These are phyloP conservation scores for Colletotrichum navitas DNA, from an alignment of 2,329 filamentous ascomycete species.

Conservation along the genomic window DNA sequence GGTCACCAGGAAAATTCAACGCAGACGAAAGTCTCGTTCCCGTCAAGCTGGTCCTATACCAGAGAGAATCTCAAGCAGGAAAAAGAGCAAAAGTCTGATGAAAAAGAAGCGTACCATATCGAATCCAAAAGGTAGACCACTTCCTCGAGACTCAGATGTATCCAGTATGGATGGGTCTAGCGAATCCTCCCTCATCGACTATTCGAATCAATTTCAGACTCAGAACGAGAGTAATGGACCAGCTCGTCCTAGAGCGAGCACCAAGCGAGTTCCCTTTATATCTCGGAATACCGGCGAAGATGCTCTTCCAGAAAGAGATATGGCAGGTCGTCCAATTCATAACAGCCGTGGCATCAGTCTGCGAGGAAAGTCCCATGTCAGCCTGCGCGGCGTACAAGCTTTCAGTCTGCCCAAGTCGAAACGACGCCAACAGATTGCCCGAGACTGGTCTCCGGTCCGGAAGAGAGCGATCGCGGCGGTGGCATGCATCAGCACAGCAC, in stretches of 20 bases:
- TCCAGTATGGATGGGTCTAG: slow-evolving; percentile 38
- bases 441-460: slow-evolving; percentile 76
- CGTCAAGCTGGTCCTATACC: slow-evolving; percentile 25
- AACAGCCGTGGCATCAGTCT: slow-evolving; percentile 58
- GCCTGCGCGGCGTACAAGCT: slow-evolving; percentile 61
- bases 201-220: slow-evolving; percentile 37
- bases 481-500: slow-evolving; percentile 78
- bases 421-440: slow-evolving; percentile 74
- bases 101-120: slow-evolving; percentile 17
- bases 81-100: slow-evolving; percentile 7
- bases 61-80: slow-evolving; percentile 37
- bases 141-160: slow-evolving; percentile 15
- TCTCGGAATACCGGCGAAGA: slow-evolving; percentile 42
- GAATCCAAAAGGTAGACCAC: slow-evolving; percentile 24
- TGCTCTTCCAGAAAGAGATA: slow-evolving; percentile 46
- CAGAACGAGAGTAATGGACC: slow-evolving; percentile 39
- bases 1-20: background rate
- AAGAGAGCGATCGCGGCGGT: slow-evolving; percentile 78
- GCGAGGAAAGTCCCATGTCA: slow-evolving; percentile 66
- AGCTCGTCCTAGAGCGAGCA: slow-evolving; percentile 31
- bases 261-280: slow-evolving; percentile 30
- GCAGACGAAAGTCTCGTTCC: background rate
- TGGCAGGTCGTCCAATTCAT: slow-evolving; percentile 46
- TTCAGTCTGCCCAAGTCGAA: slow-evolving; percentile 68
- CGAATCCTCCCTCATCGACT: slow-evolving; percentile 39